Base-by-base conservation (phyloP, 768 basidiomycete species). In the Chalciporus piperatus region DNA sequence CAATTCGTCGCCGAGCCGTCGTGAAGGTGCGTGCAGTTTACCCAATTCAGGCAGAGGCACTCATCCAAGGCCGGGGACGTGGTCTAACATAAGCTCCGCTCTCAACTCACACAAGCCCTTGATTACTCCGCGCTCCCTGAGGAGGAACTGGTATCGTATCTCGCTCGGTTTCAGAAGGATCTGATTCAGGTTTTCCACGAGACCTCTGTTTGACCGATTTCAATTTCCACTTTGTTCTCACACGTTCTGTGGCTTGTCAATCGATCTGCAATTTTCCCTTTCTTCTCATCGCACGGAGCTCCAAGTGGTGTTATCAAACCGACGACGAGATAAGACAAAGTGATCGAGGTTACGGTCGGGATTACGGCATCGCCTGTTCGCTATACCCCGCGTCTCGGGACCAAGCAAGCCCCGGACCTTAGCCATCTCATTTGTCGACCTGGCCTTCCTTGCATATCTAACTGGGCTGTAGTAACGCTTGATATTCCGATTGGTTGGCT, bases 91-190 rank as follows among this genome's bases (percentile, higher is more conserved):
- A 60, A 91, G 88, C 78, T 92, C 37, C 78, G 79, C 47, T 84
- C 85, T 0, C 87, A 92, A 60, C 79, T 94, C 14, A 79, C 71
- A 1, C 89, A 94, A 69, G 86, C 83, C 0, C 68, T 82, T 37
- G 81, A 88, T 25, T 73, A 91, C 59, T 89, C 90, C 16, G 75
- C 83, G 3, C 76, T 93, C 27, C 88, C 89, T 1, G 83, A 87
- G 48, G 75, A 76, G 53, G 90, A 90, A 41, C 71, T 92, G 1
- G 64, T 81, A 16, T 70, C 72, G 3, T 90, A 90, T 62, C 72
- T 93, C 35, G 74, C 75, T 43, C 75, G 81, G 22, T 78, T 92
- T 58, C 91, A 92, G 64, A 79, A 72, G 52, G 85, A 89, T 45
- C 79, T 89, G 47, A 80, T 84, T 19, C 77, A 75, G 43, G 79